phyloP scores from a whole-genome alignment of 495 filamentous ascomycete genomes.

The Staphylotrichum longicolle region DNA sequence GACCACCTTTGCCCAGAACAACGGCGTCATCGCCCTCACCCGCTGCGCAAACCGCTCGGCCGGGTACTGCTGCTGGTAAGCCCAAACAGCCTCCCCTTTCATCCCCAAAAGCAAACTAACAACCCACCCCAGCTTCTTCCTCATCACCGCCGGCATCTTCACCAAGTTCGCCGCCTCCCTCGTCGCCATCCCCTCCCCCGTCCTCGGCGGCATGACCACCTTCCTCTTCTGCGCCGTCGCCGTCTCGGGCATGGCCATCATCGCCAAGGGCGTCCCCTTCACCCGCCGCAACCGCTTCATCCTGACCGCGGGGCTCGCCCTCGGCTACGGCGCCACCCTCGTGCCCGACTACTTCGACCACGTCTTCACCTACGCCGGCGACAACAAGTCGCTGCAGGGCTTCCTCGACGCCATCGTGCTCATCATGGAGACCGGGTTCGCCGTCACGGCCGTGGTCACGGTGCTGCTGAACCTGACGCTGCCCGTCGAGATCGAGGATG shows the following conservation, averaged over 20 bases:
- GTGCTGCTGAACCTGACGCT: slow-evolving; percentile 72
- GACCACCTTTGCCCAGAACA: slow-evolving; percentile 79
- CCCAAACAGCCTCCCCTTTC: background rate
- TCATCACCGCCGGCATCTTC: slow-evolving; percentile 86
- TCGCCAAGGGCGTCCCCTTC: slow-evolving; percentile 68
- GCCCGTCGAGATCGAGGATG: slow-evolving; percentile 66
- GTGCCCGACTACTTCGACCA: slow-evolving; percentile 74
- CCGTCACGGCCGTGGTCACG: slow-evolving; percentile 66
- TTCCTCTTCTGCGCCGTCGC: slow-evolving; percentile 86
- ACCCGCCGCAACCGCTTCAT: slow-evolving; percentile 86
- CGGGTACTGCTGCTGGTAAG: slow-evolving; percentile 64
- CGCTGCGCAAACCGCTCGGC: slow-evolving; percentile 86
- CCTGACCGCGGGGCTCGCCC: slow-evolving; percentile 69
- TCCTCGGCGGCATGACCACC: slow-evolving; percentile 90
- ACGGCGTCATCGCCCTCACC: slow-evolving; percentile 86
- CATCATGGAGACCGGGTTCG: slow-evolving; percentile 77
- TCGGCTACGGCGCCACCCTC: slow-evolving; percentile 80
- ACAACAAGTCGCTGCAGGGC: slow-evolving; percentile 68
- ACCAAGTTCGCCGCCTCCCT: slow-evolving; percentile 89
- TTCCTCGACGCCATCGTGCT: slow-evolving; percentile 81
- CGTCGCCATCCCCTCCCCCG: slow-evolving; percentile 74
- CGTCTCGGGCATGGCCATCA: slow-evolving; percentile 83
- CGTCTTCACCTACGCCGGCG: slow-evolving; percentile 70
- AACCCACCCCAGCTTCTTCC: slow-evolving; percentile 60
- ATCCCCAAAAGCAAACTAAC: too few species aligned